Evolutionary conservation across 2,329 filamentous ascomycete species (phyloP).

Genomic region (Leptodontidium sp.): DNA sequence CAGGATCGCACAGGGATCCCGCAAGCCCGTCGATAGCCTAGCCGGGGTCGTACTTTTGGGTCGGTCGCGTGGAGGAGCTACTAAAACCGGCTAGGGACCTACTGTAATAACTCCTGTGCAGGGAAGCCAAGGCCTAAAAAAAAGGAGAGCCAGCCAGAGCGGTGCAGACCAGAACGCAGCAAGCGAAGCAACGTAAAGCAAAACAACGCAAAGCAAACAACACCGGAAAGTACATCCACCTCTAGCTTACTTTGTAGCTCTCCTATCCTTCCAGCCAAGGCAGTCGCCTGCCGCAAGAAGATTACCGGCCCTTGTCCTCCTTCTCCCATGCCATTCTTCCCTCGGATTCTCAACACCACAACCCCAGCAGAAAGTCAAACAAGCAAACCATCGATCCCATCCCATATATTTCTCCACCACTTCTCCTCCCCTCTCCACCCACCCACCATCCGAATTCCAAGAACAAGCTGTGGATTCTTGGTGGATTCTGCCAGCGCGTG

Average conservation of each 20-base stretch:
- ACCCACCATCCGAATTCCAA: background rate
- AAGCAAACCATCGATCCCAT: background rate
- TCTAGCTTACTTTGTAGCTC: too few species aligned
- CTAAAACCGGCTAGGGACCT: background rate
- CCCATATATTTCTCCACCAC: background rate
- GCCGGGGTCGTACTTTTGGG: conserved; percentile 19
- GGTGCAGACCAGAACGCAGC: too few species aligned
- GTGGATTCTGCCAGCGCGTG: conserved; percentile 12
- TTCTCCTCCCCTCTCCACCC: background rate
- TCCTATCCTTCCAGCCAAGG: too few species aligned
- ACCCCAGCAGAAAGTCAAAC: background rate
- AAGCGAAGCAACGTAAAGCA: too few species aligned
- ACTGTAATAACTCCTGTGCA: too few species aligned
- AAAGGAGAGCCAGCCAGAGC: too few species aligned
- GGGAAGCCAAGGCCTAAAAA: too few species aligned
- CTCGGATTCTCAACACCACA: background rate
- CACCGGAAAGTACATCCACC: too few species aligned
- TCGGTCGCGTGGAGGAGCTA: conserved; percentile 13
- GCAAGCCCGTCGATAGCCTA: conserved; percentile 28
- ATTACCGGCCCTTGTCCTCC: background rate
- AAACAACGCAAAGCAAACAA: too few species aligned
- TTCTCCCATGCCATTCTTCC: background rate
- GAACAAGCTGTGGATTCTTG: background rate
- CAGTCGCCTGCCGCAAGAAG: background rate
- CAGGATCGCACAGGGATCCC: conserved; percentile 17